Percentiles rank a stretch among this genome's conserved stretches.
Conservation (phyloP, 441 rosid species). For the Arabidopsis hybrid region DNA sequence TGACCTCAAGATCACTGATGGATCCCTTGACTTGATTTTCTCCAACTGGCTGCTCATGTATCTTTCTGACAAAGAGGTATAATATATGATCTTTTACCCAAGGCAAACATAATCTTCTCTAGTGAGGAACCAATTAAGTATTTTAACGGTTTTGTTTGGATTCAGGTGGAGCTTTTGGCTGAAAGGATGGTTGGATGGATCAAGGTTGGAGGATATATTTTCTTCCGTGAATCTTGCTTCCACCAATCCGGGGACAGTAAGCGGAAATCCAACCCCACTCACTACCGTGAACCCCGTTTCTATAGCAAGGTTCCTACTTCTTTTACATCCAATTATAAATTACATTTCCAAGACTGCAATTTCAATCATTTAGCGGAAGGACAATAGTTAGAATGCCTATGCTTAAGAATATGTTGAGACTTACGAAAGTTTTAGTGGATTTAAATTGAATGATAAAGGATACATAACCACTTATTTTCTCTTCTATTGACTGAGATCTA, state of each 20-base stretch:
- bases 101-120: background rate
- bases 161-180: constrained; percentile 76
- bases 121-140: background rate
- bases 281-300: constrained; percentile 95
- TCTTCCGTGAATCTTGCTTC: constrained; percentile 98
- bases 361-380: background rate
- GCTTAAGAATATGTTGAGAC: background rate
- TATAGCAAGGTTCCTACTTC: constrained; percentile 73
- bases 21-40: constrained; percentile 81
- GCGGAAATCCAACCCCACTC: constrained; percentile 85
- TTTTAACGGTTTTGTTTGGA: constrained; percentile 9
- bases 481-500: constrained; percentile 8
- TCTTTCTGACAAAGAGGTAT: constrained; percentile 94
- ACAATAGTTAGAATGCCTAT: background rate
- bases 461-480: background rate
- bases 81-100: background rate
- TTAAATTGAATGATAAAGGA: background rate
- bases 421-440: background rate
- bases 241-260: constrained; percentile 95
- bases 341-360: background rate
- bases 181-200: constrained; percentile 89
- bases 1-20: constrained; percentile 68
- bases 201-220: constrained; percentile 84
- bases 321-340: background rate
- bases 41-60: constrained; percentile 98